phyloP scores from a whole-genome alignment of 805 yeast species.

The Yueomyces sp. region DNA sequence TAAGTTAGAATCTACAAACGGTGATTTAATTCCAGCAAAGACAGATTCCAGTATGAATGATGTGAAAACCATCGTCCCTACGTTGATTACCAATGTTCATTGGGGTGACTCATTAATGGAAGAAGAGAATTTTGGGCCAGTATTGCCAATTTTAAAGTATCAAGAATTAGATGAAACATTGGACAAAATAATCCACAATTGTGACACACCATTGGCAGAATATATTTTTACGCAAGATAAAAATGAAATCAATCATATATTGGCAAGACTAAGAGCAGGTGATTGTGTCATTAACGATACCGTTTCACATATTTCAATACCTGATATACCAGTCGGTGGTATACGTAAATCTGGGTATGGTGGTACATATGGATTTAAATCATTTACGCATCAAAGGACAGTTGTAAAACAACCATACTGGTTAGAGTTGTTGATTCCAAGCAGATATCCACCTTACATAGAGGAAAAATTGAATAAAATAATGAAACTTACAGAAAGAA shows the following conservation, averaged over 20 bases:
- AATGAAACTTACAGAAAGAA: slow-evolving; percentile 17
- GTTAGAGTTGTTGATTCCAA: slow-evolving; percentile 43
- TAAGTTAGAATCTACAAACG: slow-evolving; percentile 37
- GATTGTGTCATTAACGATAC: slow-evolving; percentile 58
- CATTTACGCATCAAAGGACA: slow-evolving; percentile 70
- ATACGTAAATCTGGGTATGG: slow-evolving; percentile 76
- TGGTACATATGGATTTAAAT: slow-evolving; percentile 51
- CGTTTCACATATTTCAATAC: slow-evolving; percentile 53
- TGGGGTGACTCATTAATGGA: slow-evolving; percentile 63
- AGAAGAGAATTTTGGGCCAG: slow-evolving; percentile 74
- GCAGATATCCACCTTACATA: slow-evolving; percentile 55
- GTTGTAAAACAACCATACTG: slow-evolving; percentile 50
- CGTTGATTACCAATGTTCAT: slow-evolving; percentile 46
- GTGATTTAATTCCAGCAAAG: slow-evolving; percentile 20
- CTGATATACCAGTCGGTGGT: slow-evolving; percentile 81
- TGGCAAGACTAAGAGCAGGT: slow-evolving; percentile 54
- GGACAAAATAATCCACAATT: slow-evolving; percentile 29
- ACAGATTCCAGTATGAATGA: neutral
- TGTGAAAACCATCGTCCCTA: slow-evolving; percentile 50
- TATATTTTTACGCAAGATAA: slow-evolving; percentile 49
- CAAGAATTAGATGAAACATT: slow-evolving; percentile 32
- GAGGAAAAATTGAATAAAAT: slow-evolving; percentile 21
- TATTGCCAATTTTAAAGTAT: slow-evolving; percentile 62
- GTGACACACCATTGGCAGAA: slow-evolving; percentile 71
- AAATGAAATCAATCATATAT: slow-evolving; percentile 35